A percentile compares a stretch with the other conserved stretches of the same genome.
Evolutionary conservation across 2,329 filamentous ascomycete species (phyloP).

Genomic region (Raffaelea arxii): DNA sequence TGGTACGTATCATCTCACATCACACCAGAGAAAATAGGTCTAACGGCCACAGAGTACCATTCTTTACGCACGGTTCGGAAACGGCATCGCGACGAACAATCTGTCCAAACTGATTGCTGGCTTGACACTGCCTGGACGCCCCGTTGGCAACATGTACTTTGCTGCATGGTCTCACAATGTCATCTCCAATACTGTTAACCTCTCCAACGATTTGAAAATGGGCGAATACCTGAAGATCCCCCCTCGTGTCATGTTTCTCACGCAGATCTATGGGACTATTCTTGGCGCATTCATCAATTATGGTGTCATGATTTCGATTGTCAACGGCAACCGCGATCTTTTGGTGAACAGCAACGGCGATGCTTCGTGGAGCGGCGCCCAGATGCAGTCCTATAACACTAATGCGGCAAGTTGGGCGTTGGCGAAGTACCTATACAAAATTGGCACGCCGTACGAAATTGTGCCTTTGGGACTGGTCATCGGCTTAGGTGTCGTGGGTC

Average conservation of each 20-base stretch:
- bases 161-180: conserved; percentile 49
- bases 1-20: conserved; percentile 21
- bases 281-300: conserved; percentile 40
- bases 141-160: conserved; percentile 49
- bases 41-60: conserved; percentile 31
- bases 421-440: conserved; percentile 41
- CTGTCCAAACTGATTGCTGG: conserved; percentile 48
- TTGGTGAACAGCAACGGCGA: conserved; percentile 35
- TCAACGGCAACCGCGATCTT: conserved; percentile 35
- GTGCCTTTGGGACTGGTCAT: conserved; percentile 41
- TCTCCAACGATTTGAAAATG: conserved; percentile 46
- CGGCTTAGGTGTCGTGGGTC: conserved; percentile 31
- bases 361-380: conserved; percentile 42
- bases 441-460: conserved; percentile 30
- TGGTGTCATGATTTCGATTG: conserved; percentile 39
- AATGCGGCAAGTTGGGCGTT: conserved; percentile 40
- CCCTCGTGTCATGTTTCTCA: conserved; percentile 43
- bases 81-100: conserved; percentile 49
- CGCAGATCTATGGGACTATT: conserved; percentile 45
- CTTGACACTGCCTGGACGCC: conserved; percentile 37
- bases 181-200: conserved; percentile 37
- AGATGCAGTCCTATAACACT: conserved; percentile 38
- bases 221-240: conserved; percentile 52
- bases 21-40: conserved; percentile 1
- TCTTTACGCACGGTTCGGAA: conserved; percentile 42